phyloP scores from a whole-genome alignment of 2,329 filamentous ascomycete genomes.

The Atkinsonella texensis region DNA sequence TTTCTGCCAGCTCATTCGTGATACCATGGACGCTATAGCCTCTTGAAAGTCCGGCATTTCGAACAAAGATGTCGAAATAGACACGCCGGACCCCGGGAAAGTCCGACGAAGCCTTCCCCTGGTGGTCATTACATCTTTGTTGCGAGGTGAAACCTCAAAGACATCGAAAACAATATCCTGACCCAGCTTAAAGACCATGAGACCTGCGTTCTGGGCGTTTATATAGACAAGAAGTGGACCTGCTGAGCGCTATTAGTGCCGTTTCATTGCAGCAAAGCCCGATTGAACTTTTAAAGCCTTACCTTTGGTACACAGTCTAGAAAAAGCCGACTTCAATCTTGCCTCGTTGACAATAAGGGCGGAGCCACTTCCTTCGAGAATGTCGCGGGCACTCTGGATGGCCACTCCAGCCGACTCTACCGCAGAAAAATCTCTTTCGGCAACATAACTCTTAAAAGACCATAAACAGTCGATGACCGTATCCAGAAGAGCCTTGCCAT shows the following conservation, averaged over 20 bases:
- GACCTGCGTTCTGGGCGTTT: conserved; percentile 23
- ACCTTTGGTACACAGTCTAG: neutral
- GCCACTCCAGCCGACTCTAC: neutral
- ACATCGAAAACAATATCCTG: conserved; percentile 17
- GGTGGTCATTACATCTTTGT: conserved; percentile 15
- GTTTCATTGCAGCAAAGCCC: neutral
- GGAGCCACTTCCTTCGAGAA: neutral
- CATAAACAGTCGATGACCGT: conserved; percentile 1
- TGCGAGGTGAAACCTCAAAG: conserved; percentile 22
- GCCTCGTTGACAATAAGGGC: neutral
- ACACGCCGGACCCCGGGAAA: conserved; percentile 16
- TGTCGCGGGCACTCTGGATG: neutral
- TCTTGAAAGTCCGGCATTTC: conserved; percentile 7
- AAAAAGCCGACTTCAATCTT: conserved; percentile 1
- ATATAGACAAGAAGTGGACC: conserved; percentile 13
- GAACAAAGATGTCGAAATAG: conserved; percentile 10
- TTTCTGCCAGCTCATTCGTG: conserved; percentile 16
- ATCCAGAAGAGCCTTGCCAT: neutral
- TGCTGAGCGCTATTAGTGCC: neutral
- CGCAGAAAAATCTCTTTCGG: neutral
- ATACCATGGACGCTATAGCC: conserved; percentile 11
- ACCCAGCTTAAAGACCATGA: conserved; percentile 12
- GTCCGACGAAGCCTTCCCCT: conserved; percentile 17
- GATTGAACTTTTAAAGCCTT: neutral
- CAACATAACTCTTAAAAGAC: neutral